Conservation (phyloP, 139 green algal genomes). For the Coelastrella sp. region DNA sequence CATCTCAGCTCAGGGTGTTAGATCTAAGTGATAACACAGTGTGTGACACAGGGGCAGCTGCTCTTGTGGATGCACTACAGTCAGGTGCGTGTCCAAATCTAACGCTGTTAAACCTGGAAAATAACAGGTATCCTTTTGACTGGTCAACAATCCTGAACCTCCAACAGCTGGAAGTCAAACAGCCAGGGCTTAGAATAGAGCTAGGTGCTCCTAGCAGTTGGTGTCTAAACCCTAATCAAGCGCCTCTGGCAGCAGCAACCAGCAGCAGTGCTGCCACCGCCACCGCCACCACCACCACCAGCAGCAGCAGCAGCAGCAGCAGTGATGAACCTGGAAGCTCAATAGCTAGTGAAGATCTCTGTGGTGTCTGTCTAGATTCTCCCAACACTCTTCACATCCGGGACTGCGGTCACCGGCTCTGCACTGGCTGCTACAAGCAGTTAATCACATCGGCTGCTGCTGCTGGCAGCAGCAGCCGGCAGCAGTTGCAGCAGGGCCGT, state of each 20-base stretch:
- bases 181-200: conserved; percentile 28
- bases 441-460: neutral
- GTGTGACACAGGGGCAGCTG: conserved; percentile 17
- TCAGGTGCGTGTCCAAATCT: conserved; percentile 8
- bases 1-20: neutral
- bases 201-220: conserved; percentile 25
- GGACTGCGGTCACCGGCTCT: neutral
- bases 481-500: neutral
- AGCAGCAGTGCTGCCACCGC: neutral
- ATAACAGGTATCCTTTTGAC: conserved; percentile 42
- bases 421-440: neutral
- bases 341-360: conserved; percentile 21
- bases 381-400: neutral
- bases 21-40: conserved; percentile 36
- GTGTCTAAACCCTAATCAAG: conserved; percentile 10
- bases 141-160: conserved; percentile 24
- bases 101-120: neutral
- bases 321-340: neutral
- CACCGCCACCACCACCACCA: too few relatives aligned
- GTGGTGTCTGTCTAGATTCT: neutral
- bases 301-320: neutral
- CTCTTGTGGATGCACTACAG: neutral
- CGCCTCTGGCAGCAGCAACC: neutral
- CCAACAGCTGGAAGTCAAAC: conserved; percentile 1
- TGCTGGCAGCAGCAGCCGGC: neutral